Evolutionary conservation across 176 grass and related monocot species (phyloP).

Genomic region (Rhynchospora pubera): DNA sequence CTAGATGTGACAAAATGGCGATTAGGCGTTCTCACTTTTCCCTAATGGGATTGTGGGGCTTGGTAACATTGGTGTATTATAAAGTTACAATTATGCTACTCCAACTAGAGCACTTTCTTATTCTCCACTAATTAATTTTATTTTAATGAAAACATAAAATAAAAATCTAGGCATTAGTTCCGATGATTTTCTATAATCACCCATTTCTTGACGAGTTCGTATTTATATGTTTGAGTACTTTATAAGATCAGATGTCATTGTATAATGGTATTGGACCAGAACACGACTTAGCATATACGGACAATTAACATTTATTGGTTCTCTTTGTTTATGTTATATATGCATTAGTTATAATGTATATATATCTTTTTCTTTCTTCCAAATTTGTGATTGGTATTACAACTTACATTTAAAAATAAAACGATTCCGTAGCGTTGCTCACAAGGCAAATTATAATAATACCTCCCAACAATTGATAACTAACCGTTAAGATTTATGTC

Average conservation of each 20-base stretch:
- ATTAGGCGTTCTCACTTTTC: conserved; percentile 15
- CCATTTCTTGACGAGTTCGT: neutral
- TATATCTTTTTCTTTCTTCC: neutral
- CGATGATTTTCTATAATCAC: neutral
- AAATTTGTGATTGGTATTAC: neutral
- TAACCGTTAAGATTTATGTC: neutral
- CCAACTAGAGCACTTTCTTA: conserved; percentile 7
- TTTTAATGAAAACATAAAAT: conserved; percentile 5
- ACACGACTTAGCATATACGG: neutral
- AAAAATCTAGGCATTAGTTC: neutral
- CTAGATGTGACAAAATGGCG: conserved; percentile 9
- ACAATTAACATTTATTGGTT: neutral
- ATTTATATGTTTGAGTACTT: neutral
- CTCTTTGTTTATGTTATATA: neutral
- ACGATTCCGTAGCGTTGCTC: neutral
- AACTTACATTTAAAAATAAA: neutral
- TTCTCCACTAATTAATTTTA: neutral
- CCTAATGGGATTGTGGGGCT: conserved; percentile 21
- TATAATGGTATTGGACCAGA: neutral
- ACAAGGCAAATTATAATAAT: conserved; percentile 7
- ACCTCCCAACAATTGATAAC: neutral
- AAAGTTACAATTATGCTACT: conserved; percentile 17
- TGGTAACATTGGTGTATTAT: conserved; percentile 17
- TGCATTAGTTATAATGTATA: neutral
- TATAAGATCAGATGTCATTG: neutral